Evolutionary conservation across 257 asterid species (phyloP).

Genomic region (Echites panduratus): DNA sequence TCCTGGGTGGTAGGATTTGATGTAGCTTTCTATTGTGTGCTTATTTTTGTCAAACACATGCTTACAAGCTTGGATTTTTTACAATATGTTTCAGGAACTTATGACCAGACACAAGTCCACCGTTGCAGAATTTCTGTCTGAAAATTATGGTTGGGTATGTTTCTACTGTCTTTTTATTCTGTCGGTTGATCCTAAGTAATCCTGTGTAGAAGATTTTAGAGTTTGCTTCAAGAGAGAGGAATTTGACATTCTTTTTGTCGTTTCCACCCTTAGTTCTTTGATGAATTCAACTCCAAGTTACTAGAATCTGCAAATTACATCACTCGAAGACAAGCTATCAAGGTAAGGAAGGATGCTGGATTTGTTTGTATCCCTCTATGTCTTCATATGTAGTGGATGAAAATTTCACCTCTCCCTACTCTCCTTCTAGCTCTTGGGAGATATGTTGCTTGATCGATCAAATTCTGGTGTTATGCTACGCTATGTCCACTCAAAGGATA

Average conservation of each 20-base stretch:
- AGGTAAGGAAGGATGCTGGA: constrained; percentile 39
- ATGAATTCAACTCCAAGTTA: constrained; percentile 78
- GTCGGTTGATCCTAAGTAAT: too few relatives aligned
- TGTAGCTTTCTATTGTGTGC: too few relatives aligned
- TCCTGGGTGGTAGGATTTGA: too few relatives aligned
- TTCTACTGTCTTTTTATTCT: neutral
- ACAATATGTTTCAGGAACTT: constrained; percentile 60
- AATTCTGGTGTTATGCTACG: constrained; percentile 72
- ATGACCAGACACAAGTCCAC: constrained; percentile 90
- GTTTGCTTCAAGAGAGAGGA: neutral
- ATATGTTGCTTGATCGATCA: constrained; percentile 79
- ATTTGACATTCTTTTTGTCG: constrained; percentile 7
- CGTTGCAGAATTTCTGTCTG: constrained; percentile 61
- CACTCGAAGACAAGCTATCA: constrained; percentile 79
- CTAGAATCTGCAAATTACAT: constrained; percentile 81
- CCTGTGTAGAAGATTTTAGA: neutral
- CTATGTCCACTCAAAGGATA: constrained; percentile 68
- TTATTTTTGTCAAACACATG: too few relatives aligned
- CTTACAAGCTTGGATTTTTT: constrained; percentile 14
- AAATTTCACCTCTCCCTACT: neutral
- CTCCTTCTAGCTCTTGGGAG: constrained; percentile 71
- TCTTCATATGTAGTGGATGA: neutral
- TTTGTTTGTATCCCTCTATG: neutral
- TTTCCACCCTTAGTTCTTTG: constrained; percentile 52
- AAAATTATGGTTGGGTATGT: constrained; percentile 69